phyloP scores from a whole-genome alignment of 106 monocot genomes.

The Iris macrosiphon region DNA sequence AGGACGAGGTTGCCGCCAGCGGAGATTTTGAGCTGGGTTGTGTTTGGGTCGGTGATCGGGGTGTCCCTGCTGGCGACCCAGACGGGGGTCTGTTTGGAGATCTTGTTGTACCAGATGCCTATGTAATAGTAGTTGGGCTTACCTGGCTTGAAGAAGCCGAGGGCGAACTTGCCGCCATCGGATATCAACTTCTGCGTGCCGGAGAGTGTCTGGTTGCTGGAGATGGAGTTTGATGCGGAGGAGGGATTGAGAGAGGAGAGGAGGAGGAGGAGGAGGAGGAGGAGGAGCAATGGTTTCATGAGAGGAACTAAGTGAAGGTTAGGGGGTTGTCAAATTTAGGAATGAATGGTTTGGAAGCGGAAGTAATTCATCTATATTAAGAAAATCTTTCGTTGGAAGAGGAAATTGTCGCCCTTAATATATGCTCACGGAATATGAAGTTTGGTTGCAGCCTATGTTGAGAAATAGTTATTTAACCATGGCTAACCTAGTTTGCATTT shows the following conservation, averaged over 20 bases:
- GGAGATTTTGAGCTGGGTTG: constrained; percentile 15
- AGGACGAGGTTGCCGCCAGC: constrained; percentile 29
- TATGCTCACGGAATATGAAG: too few relatives aligned
- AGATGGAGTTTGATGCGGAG: background rate
- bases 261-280: background rate
- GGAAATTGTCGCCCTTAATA: too few relatives aligned
- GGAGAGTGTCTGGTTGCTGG: constrained; percentile 12
- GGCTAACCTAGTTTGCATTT: too few relatives aligned
- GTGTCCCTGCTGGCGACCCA: constrained; percentile 33
- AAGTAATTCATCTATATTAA: too few relatives aligned
- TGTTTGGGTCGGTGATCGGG: constrained; percentile 9
- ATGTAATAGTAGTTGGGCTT: constrained; percentile 13
- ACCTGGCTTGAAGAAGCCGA: constrained; percentile 14
- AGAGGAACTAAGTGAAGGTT: too few relatives aligned
- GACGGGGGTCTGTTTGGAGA: constrained; percentile 22
- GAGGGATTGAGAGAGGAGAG: background rate
- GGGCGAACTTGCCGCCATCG: constrained; percentile 6
- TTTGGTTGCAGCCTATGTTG: too few relatives aligned
- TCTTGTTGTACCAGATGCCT: constrained; percentile 20
- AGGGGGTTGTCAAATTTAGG: too few relatives aligned
- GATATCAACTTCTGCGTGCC: constrained; percentile 2
- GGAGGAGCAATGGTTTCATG: too few relatives aligned
- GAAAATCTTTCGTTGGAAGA: too few relatives aligned
- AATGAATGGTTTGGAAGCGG: too few relatives aligned
- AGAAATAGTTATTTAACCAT: too few relatives aligned